phyloP scores from a whole-genome alignment of 768 basidiomycete species.

The Basidioascus undulatus region DNA sequence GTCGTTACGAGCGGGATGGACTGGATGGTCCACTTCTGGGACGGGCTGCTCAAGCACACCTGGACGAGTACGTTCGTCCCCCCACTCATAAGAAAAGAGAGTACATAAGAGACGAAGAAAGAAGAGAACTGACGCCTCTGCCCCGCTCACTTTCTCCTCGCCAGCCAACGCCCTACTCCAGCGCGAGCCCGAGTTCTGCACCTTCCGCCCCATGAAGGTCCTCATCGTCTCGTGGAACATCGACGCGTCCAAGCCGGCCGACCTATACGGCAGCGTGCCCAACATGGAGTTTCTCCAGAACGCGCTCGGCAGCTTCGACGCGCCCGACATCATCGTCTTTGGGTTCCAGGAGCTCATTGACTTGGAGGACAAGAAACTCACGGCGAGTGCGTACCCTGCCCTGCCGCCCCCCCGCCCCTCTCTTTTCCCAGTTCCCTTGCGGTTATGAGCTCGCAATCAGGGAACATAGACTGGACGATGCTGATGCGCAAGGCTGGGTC shows the following conservation, averaged over 20 bases:
- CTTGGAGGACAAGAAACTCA: constrained; percentile 74
- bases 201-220: constrained; percentile 48
- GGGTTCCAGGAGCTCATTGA: constrained; percentile 94
- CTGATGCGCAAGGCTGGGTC: too few relatives aligned
- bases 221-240: constrained; percentile 83
- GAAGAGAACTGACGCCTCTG: too few relatives aligned
- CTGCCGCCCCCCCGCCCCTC: neutral
- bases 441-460: too few relatives aligned
- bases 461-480: too few relatives aligned
- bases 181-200: constrained; percentile 50
- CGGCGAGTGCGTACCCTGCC: constrained; percentile 29
- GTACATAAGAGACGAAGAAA: too few relatives aligned
- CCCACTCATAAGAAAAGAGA: too few relatives aligned
- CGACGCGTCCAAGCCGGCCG: constrained; percentile 61
- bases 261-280: constrained; percentile 35
- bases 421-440: neutral
- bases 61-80: constrained; percentile 47
- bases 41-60: constrained; percentile 58
- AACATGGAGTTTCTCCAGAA: constrained; percentile 64
- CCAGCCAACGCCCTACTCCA: constrained; percentile 52
- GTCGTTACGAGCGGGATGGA: constrained; percentile 57
- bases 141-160: neutral
- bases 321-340: constrained; percentile 73
- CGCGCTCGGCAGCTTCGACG: constrained; percentile 40
- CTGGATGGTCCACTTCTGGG: constrained; percentile 57